These are phyloP conservation scores for Pichia membranifaciens DNA, from an alignment of 805 yeast species.

Conservation along the genomic window DNA sequence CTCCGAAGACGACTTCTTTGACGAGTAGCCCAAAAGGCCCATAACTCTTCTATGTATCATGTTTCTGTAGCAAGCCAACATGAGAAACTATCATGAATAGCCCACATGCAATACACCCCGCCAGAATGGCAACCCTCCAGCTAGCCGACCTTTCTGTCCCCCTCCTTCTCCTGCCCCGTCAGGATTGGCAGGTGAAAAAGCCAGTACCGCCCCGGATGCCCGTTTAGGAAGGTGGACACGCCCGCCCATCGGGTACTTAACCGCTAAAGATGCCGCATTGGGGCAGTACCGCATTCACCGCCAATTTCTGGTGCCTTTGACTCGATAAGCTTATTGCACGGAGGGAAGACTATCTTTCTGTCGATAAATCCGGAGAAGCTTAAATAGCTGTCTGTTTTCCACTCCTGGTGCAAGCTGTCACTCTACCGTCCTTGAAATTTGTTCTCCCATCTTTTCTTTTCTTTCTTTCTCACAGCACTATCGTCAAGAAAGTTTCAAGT, in stretches of 20 bases:
- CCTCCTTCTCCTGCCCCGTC: background rate
- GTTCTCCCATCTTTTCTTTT: background rate
- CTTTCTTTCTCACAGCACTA: background rate
- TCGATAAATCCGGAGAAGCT: background rate
- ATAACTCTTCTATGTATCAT: too few species aligned
- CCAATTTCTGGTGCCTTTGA: too few species aligned
- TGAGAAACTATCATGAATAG: too few species aligned
- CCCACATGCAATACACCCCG: too few species aligned
- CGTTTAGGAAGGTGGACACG: constrained; percentile 5
- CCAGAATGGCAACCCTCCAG: background rate
- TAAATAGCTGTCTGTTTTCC: background rate
- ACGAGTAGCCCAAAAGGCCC: constrained; percentile 23
- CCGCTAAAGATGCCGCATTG: too few species aligned
- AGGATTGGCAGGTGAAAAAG: background rate
- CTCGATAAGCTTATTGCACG: too few species aligned
- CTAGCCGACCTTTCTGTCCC: background rate
- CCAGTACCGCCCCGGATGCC: constrained; percentile 10
- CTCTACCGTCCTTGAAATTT: background rate
- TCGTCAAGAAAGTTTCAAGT: too few species aligned
- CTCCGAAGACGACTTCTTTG: constrained; percentile 31
- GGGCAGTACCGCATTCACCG: too few species aligned
- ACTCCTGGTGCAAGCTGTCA: background rate
- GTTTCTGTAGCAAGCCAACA: too few species aligned
- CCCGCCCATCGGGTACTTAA: background rate
- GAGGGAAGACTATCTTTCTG: too few species aligned